These are phyloP conservation scores for Alternaria brassicae DNA, from an alignment of 2,329 filamentous ascomycete genomes.

Conservation along the genomic window DNA sequence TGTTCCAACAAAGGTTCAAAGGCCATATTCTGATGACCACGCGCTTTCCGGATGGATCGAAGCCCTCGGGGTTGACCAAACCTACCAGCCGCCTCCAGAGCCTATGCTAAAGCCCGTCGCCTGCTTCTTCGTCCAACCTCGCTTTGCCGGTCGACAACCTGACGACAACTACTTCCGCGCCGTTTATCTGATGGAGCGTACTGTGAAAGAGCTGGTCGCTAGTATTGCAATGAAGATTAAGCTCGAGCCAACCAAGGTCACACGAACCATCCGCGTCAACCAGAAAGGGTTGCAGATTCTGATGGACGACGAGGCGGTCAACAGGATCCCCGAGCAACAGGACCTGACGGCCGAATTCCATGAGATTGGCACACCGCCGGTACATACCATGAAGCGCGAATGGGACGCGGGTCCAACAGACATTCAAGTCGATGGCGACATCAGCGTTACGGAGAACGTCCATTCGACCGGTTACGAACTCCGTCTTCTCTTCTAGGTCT, in stretches of 20 bases:
- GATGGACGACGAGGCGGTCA: constrained; percentile 88
- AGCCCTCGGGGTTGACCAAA: constrained; percentile 85
- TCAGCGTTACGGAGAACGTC: constrained; percentile 53
- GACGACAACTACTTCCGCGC: constrained; percentile 78
- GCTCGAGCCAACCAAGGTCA: constrained; percentile 74
- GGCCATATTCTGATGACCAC: constrained; percentile 66
- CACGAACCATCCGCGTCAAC: constrained; percentile 75
- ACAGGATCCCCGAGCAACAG: constrained; percentile 84
- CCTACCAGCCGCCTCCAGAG: constrained; percentile 81
- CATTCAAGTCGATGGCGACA: constrained; percentile 58
- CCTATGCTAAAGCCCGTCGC: constrained; percentile 76
- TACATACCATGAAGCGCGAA: constrained; percentile 58
- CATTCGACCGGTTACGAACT: constrained; percentile 58
- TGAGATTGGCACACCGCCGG: constrained; percentile 62
- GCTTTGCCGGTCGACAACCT: constrained; percentile 57
- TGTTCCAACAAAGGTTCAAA: constrained; percentile 63
- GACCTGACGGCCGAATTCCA: constrained; percentile 80
- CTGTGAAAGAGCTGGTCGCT: constrained; percentile 73
- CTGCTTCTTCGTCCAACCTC: constrained; percentile 81
- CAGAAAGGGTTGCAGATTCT: constrained; percentile 80
- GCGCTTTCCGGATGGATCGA: constrained; percentile 85
- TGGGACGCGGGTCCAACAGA: constrained; percentile 60
- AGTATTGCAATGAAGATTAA: constrained; percentile 81
- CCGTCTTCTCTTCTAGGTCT: constrained; percentile 54
- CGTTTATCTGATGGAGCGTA: constrained; percentile 82